Conservation (phyloP, 2,329 filamentous ascomycete genomes). For the Paramyrothecium roridum region DNA sequence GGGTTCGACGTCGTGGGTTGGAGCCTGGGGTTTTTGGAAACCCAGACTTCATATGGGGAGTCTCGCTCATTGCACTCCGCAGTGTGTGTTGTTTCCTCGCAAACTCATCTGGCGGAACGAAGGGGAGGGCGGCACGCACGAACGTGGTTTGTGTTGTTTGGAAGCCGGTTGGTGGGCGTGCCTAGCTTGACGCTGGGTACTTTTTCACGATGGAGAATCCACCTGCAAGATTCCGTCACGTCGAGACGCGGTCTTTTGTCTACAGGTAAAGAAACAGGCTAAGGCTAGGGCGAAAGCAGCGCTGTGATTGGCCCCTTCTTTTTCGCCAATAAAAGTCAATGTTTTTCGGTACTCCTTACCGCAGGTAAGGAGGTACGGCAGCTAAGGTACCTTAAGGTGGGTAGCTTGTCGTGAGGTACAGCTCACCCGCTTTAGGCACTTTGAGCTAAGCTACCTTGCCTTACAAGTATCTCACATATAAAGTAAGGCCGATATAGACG, state of each 20-base stretch:
- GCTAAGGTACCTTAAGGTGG: too few species aligned
- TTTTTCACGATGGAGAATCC: conserved; percentile 22
- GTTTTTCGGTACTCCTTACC: too few species aligned
- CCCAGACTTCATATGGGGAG: conserved; percentile 77
- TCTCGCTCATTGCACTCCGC: conserved; percentile 76
- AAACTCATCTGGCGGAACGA: neutral
- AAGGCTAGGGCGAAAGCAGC: conserved; percentile 2
- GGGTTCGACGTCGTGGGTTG: conserved; percentile 30
- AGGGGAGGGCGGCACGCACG: neutral
- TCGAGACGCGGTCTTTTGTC: conserved; percentile 28
- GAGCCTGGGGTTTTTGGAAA: conserved; percentile 72
- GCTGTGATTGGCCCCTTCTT: conserved; percentile 4
- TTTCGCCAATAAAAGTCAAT: neutral
- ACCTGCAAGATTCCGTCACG: conserved; percentile 29
- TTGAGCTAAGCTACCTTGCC: too few species aligned
- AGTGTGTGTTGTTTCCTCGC: conserved; percentile 10
- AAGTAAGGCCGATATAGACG: too few species aligned
- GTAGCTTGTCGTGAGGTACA: too few species aligned
- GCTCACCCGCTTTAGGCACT: too few species aligned
- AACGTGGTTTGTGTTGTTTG: conserved; percentile 2
- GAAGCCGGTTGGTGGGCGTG: neutral
- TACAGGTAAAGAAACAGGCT: conserved; percentile 5
- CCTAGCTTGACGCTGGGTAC: neutral
- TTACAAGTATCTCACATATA: too few species aligned
- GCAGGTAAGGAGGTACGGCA: too few species aligned